These are phyloP conservation scores for Dryas drummondii DNA, from an alignment of 306 rosid species.

Conservation along the genomic window DNA sequence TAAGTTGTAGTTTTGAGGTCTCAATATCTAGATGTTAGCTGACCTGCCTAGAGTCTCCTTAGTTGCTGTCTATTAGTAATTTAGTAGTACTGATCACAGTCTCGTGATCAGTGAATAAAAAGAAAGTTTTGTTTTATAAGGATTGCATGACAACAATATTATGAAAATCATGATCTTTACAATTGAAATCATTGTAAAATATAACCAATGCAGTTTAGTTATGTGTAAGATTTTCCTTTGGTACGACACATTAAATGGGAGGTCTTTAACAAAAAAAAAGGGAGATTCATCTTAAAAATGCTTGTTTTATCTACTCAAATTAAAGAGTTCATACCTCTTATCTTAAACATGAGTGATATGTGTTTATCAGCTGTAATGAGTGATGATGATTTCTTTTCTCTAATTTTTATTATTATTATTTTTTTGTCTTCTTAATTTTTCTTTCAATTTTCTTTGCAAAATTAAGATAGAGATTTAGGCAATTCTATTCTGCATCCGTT, in stretches of 20 bases:
- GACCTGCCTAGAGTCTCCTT: not conserved
- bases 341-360: not conserved
- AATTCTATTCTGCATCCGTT: constrained; percentile 20
- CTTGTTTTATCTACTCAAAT: not conserved
- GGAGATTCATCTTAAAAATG: not conserved
- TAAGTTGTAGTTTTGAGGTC: too few species aligned
- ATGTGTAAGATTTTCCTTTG: not conserved
- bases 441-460: constrained; percentile 3
- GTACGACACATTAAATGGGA: not conserved
- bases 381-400: too few species aligned
- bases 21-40: too few species aligned
- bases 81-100: not conserved
- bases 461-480: constrained; percentile 23
- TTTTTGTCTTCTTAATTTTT: not conserved
- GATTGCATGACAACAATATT: not conserved
- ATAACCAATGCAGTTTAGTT: too few species aligned
- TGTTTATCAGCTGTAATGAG: constrained; percentile 1
- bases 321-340: not conserved
- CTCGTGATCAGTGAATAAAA: not conserved
- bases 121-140: not conserved
- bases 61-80: not conserved
- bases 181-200: too few species aligned
- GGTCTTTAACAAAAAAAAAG: not conserved
- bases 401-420: too few species aligned
- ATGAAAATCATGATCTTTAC: not conserved